A percentile compares a stretch with the other conserved stretches of the same genome.
phyloP scores from a whole-genome alignment of 768 basidiomycete species.

The Ramaria sp. region DNA sequence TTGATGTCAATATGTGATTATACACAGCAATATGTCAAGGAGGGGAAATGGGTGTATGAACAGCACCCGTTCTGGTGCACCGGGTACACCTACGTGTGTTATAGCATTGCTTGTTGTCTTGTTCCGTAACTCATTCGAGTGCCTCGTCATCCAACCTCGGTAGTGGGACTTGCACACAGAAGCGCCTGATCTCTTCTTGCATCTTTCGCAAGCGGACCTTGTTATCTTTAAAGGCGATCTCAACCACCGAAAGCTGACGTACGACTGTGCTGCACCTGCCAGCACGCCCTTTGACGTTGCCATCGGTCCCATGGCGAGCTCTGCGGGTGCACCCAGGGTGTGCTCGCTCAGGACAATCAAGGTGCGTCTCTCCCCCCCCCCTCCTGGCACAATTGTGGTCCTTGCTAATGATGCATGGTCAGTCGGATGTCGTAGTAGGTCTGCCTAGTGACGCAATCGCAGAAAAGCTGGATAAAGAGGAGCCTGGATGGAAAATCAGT shows the following conservation, averaged over 20 bases:
- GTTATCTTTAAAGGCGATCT: constrained; percentile 90
- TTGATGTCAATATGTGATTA: background rate
- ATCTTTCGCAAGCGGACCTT: constrained; percentile 81
- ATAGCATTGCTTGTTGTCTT: background rate
- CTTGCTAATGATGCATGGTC: background rate
- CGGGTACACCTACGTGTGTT: constrained; percentile 67
- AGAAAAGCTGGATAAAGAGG: constrained; percentile 68
- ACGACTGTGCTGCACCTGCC: constrained; percentile 77
- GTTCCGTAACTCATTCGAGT: background rate
- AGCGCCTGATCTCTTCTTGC: constrained; percentile 85
- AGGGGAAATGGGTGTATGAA: constrained; percentile 92
- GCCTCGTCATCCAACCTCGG: no score
- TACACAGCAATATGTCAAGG: constrained; percentile 67
- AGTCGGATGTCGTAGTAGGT: constrained; percentile 86
- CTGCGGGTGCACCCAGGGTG: constrained; percentile 79
- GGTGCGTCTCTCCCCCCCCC: background rate
- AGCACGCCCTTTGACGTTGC: constrained; percentile 84
- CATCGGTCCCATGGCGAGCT: constrained; percentile 86
- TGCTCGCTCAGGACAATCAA: constrained; percentile 88
- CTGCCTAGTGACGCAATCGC: constrained; percentile 52
- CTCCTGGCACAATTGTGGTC: no score
- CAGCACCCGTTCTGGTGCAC: constrained; percentile 93
- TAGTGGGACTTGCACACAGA: constrained; percentile 71
- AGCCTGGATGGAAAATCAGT: constrained; percentile 94
- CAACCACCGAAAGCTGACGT: constrained; percentile 86